Evolutionary conservation across 306 rosid genomes (phyloP).

Genomic region (Citrullus amarus): DNA sequence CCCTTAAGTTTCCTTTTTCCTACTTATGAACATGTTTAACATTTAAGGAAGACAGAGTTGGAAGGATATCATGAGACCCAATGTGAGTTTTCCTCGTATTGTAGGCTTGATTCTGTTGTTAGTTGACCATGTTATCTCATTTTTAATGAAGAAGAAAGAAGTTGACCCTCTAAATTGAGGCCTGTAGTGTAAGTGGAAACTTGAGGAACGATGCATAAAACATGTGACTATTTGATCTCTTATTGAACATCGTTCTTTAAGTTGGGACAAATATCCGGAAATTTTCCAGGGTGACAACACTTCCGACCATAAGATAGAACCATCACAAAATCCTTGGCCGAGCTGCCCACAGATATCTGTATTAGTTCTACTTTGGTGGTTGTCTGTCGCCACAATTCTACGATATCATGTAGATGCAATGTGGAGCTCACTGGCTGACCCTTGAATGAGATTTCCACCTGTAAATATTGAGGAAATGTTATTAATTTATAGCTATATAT

Average conservation of each 20-base stretch:
- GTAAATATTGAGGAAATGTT: conserved; percentile 1
- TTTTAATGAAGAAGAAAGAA: not conserved
- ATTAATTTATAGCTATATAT: not conserved
- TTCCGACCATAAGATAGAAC: conserved; percentile 71
- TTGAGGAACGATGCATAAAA: not conserved
- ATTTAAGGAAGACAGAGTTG: not conserved
- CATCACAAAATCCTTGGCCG: conserved; percentile 95
- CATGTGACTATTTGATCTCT: not conserved
- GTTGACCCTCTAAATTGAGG: not conserved
- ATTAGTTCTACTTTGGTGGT: conserved; percentile 52
- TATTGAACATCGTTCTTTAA: not conserved
- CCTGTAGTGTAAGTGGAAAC: not conserved
- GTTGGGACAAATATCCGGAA: not conserved
- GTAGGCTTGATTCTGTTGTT: not conserved
- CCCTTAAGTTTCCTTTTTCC: not conserved
- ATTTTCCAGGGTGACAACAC: not conserved
- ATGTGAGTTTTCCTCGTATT: not conserved
- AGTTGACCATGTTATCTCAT: not conserved
- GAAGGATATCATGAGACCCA: not conserved
- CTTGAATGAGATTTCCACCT: conserved; percentile 82
- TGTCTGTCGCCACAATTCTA: conserved; percentile 73
- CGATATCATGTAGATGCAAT: conserved; percentile 46
- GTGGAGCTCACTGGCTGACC: conserved; percentile 72
- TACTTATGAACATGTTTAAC: not conserved
- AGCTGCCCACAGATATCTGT: conserved; percentile 70